phyloP scores from a whole-genome alignment of 192 early-diverging fungal genomes.

The Backusella circina region DNA sequence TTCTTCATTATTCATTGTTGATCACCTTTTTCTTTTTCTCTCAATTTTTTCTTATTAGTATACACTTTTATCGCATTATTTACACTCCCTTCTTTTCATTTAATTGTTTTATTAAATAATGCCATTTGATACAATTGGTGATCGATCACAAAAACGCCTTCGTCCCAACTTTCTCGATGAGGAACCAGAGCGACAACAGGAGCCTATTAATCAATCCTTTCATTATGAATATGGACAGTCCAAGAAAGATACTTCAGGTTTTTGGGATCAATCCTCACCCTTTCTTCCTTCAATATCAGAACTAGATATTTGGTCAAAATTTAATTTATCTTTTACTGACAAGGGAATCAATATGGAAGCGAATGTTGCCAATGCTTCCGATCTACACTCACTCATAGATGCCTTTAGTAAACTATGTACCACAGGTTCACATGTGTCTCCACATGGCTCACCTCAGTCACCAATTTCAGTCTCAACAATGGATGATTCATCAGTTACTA shows the following conservation, averaged over 20 bases:
- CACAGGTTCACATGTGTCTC: background rate
- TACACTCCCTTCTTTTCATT: background rate
- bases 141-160: slow-evolving; percentile 3
- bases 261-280: background rate
- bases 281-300: background rate
- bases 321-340: slow-evolving; percentile 27
- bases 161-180: background rate
- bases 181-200: background rate
- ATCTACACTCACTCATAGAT: slow-evolving; percentile 30
- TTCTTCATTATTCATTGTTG: too few species aligned
- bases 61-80: background rate
- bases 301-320: slow-evolving; percentile 13
- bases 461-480: background rate
- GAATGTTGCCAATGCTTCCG: slow-evolving; percentile 24
- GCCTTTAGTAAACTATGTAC: slow-evolving; percentile 25
- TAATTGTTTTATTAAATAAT: background rate
- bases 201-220: background rate
- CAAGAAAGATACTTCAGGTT: background rate
- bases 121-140: slow-evolving; percentile 2
- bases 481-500: slow-evolving; percentile 2
- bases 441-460: slow-evolving; percentile 8
- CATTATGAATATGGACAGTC: background rate
- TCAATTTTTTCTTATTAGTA: background rate
- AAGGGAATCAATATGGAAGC: slow-evolving; percentile 31
- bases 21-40: background rate